Conservation (phyloP, 2,329 filamentous ascomycete genomes). For the Bipolaris bicolor region DNA sequence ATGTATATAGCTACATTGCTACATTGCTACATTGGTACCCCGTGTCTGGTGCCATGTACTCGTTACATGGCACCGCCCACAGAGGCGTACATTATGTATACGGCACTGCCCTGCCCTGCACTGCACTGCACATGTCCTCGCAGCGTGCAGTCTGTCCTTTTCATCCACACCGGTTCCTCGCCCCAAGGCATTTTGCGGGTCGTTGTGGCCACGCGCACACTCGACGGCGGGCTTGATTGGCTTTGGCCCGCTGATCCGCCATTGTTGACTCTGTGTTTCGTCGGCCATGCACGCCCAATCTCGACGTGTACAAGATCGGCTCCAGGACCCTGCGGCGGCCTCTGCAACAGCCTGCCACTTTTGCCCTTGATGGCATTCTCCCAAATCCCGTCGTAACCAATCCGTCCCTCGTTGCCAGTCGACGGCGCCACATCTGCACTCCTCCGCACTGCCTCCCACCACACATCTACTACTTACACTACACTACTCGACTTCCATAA, state of each 20-base stretch:
- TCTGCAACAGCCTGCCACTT: slow-evolving; percentile 19
- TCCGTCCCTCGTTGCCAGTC: slow-evolving; percentile 1
- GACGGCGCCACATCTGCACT: background rate
- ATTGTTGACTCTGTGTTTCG: slow-evolving; percentile 19
- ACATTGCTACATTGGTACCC: too few species aligned
- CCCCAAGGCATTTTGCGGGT: slow-evolving; percentile 14
- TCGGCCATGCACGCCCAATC: slow-evolving; percentile 19
- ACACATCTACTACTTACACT: too few species aligned
- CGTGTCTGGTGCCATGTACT: too few species aligned
- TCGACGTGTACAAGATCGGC: slow-evolving; percentile 31
- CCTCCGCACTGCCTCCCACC: too few species aligned
- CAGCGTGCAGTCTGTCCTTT: too few species aligned
- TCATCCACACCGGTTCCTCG: background rate
- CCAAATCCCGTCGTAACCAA: slow-evolving; percentile 8
- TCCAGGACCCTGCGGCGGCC: slow-evolving; percentile 33
- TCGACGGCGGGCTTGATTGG: slow-evolving; percentile 19
- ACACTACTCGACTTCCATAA: too few species aligned
- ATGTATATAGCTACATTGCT: too few species aligned
- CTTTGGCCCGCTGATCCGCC: slow-evolving; percentile 30
- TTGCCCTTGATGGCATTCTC: slow-evolving; percentile 6
- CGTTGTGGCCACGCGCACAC: slow-evolving; percentile 23
- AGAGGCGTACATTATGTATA: too few species aligned
- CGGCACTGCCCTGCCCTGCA: too few species aligned
- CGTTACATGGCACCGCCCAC: too few species aligned
- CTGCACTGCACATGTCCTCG: too few species aligned